Evolutionary conservation across 1,284 basidiomycete genomes (phyloP).

Genomic region (Volvariella volvacea): DNA sequence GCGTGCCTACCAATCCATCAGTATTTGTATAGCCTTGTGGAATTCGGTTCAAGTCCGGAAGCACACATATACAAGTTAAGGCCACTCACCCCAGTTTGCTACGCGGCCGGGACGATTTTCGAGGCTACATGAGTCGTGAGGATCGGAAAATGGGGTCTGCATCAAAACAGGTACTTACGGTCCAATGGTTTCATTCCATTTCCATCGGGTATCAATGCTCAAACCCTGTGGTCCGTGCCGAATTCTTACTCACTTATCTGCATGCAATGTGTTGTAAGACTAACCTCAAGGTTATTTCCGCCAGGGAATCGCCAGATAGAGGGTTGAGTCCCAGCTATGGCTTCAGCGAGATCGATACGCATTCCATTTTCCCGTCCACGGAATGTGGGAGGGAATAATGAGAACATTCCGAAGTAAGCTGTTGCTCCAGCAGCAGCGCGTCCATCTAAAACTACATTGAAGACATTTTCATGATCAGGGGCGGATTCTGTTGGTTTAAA

Average conservation of each 20-base stretch:
- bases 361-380: conserved; percentile 58
- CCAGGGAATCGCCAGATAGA: conserved; percentile 67
- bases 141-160: neutral
- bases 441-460: conserved; percentile 51
- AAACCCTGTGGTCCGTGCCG: no score
- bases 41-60: neutral
- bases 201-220: conserved; percentile 49
- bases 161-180: conserved; percentile 10
- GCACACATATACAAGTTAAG: conserved; percentile 39
- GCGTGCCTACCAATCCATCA: no score
- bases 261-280: no score
- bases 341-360: conserved; percentile 58
- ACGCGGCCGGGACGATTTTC: conserved; percentile 21
- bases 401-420: conserved; percentile 59
- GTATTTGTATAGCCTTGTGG: no score
- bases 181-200: conserved; percentile 62
- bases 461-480: conserved; percentile 36
- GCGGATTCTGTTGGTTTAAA: conserved; percentile 41
- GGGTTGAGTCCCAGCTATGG: conserved; percentile 55
- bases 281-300: conserved; percentile 47
- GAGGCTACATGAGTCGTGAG: conserved; percentile 31
- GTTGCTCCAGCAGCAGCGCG: conserved; percentile 37
- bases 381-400: conserved; percentile 69
- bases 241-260: no score
- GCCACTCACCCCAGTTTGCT: conserved; percentile 37